Conservation (phyloP, 192 early-diverging fungal species). For the Coemansia sp. region DNA sequence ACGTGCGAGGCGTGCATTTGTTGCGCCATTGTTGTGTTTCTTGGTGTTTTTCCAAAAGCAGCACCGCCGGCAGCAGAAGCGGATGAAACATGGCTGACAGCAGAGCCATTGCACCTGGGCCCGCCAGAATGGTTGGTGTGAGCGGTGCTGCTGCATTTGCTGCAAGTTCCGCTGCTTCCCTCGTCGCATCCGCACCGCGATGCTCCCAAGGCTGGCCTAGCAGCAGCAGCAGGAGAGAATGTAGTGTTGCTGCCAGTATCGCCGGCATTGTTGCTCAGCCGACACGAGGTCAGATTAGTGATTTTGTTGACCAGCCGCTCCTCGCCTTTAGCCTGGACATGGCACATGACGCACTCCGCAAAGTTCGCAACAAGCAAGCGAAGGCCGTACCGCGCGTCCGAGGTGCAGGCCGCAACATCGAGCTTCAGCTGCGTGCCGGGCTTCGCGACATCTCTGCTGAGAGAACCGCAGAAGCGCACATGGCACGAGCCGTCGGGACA, state of each 20-base stretch:
- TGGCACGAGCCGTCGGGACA: conserved; percentile 53
- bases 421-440: conserved; percentile 41
- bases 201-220: neutral
- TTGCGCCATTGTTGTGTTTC: conserved; percentile 17
- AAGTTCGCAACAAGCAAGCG: conserved; percentile 39
- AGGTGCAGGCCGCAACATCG: conserved; percentile 36
- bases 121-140: neutral
- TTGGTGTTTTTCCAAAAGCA: neutral
- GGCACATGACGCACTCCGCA: conserved; percentile 47
- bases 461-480: conserved; percentile 37
- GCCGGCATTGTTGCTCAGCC: conserved; percentile 21
- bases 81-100: neutral
- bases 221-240: conserved; percentile 35
- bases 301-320: conserved; percentile 47
- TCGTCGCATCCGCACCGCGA: neutral
- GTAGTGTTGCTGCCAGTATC: conserved; percentile 10
- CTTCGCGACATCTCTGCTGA: conserved; percentile 44
- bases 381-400: conserved; percentile 45
- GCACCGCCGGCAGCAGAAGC: neutral
- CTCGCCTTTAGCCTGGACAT: conserved; percentile 48
- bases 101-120: neutral
- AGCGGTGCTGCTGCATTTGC: neutral
- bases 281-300: conserved; percentile 25
- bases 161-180: neutral
- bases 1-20: conserved; percentile 46